Conservation (phyloP, 345 rosid genomes). For the Citrus sp. region DNA sequence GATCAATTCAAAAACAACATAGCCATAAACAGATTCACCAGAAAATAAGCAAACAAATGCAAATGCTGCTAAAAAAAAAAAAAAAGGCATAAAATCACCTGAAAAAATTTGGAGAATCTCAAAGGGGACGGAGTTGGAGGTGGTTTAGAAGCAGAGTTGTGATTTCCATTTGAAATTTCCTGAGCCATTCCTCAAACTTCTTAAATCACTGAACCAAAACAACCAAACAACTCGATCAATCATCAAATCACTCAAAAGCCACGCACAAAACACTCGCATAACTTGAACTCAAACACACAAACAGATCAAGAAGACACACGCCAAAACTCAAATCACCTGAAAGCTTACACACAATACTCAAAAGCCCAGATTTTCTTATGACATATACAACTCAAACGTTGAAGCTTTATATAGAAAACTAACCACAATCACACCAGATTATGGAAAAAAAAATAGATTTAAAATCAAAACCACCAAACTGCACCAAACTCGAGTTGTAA, state of each 20-base stretch:
- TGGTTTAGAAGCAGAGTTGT: conserved; percentile 37
- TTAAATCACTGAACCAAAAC: conserved; percentile 15
- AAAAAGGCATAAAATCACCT: conserved; percentile 30
- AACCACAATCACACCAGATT: not conserved
- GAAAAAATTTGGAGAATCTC: conserved; percentile 69
- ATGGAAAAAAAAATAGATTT: not conserved
- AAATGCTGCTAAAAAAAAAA: not conserved
- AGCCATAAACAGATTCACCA: not conserved
- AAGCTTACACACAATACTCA: not conserved
- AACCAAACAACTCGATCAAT: conserved; percentile 6
- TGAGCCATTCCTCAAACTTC: conserved; percentile 27
- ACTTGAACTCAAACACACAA: not conserved
- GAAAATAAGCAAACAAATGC: not conserved
- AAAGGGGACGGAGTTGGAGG: conserved; percentile 76
- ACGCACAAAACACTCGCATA: not conserved
- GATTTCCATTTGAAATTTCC: conserved; percentile 47
- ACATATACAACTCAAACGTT: not conserved
- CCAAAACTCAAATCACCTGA: not conserved
- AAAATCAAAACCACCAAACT: conserved; percentile 20
- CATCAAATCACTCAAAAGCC: conserved; percentile 13
- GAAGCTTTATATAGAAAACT: conserved; percentile 27
- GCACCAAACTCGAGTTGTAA: conserved; percentile 25
- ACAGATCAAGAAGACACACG: not conserved
- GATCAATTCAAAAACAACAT: not conserved
- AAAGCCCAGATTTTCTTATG: conserved; percentile 6